Conservation (phyloP, 2,329 filamentous ascomycete species). For the Colletotrichum lentis region DNA sequence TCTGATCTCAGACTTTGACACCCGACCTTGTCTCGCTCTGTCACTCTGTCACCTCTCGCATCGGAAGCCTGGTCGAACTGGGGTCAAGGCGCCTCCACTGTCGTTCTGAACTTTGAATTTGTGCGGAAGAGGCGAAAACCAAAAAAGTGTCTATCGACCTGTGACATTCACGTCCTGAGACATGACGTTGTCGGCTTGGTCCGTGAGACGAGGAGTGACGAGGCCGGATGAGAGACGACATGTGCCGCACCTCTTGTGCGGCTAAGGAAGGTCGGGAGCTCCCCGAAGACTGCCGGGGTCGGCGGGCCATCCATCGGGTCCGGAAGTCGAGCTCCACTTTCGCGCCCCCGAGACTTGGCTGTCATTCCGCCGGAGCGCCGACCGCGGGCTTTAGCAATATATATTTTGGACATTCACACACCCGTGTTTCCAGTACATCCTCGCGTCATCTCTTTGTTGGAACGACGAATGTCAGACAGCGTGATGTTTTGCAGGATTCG, state of each 20-base stretch:
- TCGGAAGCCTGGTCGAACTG: conserved; percentile 22
- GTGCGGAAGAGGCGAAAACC: conserved; percentile 18
- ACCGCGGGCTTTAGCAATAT: neutral
- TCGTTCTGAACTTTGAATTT: conserved; percentile 36
- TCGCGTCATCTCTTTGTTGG: neutral
- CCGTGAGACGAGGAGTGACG: conserved; percentile 15
- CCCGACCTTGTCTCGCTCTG: neutral
- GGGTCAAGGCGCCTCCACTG: conserved; percentile 22
- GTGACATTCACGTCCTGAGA: conserved; percentile 8
- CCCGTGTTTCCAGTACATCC: neutral
- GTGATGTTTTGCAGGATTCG: neutral
- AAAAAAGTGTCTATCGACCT: conserved; percentile 13
- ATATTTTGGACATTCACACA: neutral
- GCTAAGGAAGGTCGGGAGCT: conserved; percentile 2
- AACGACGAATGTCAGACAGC: neutral
- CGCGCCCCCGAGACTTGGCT: neutral
- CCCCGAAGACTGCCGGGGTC: neutral
- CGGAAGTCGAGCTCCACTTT: neutral
- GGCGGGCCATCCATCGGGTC: neutral
- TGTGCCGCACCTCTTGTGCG: neutral
- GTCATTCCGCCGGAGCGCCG: neutral
- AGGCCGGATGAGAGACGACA: conserved; percentile 33
- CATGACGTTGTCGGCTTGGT: conserved; percentile 22
- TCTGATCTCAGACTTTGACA: conserved; percentile 24
- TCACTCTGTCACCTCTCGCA: conserved; percentile 20